Evolutionary conservation across 768 basidiomycete genomes (phyloP), one percentile per base, ranked within the genome.

Genomic region (Boletus pseudopeckii): DNA sequence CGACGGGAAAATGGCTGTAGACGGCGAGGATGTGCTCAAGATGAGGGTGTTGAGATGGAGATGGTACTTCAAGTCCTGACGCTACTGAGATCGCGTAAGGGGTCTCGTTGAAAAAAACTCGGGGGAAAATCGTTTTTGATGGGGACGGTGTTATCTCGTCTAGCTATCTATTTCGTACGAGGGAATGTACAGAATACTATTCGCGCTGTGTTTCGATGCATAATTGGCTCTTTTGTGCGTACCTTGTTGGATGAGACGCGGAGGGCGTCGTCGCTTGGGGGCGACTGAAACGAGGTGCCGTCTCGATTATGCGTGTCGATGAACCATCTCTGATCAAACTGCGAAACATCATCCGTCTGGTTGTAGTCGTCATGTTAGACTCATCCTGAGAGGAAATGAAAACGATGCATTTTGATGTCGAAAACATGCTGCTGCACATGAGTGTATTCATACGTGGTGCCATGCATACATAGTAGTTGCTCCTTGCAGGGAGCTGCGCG

Each of bases 21-120:
- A 67, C 1, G 33, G 34, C 4, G 18, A 30, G 9, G 20, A 38
- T n/a, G 42, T 40, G n/a, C 26, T 71, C 32, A 45, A 50, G 33
- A 50, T 71, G 45, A 59, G 57, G 50, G 69, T 71, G 41, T 36
- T 67, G 34, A 56, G 68, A 38, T 69, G 68, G 68, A 50, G 63
- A 26, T 69, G 68, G 68, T 50, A 60, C 43, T 15, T 38, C 17
- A 36, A 14, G 22, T 14, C 33, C 6, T 60, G 55, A 53, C 36
- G 44, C 22, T 30, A 48, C 26, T 20, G 34, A 43, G 55, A 56
- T 34, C 30, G 28, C 6, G 9, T 24, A 8, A 1, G 52, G 5
- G 52, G 5, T 26, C 33, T 52, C 33, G 22, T 24, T 32, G 22
- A 22, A 10, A 30, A 17, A 4, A 2, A 11, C 7, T 20, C 5